Base-by-base conservation (phyloP, 139 green algal genomes). In the Chlamydomonas asymmetrica region DNA sequence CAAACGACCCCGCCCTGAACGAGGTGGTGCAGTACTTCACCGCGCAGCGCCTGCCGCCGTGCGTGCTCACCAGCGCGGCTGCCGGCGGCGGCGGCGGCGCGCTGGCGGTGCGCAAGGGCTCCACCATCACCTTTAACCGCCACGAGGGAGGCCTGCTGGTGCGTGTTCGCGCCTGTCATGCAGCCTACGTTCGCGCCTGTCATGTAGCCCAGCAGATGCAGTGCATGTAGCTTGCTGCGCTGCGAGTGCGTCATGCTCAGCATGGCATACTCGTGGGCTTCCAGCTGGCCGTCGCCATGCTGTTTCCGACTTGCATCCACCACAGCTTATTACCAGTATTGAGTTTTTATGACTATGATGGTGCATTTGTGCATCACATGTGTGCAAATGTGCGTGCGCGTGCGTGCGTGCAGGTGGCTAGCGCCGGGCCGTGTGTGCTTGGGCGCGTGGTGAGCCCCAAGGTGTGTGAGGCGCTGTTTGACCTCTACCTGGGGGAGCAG, bases 401-500 rank as follows among this genome's bases (percentile, higher is more conserved):
- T n/a, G n/a, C n/a, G n/a, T n/a, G n/a, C n/a, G n/a, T n/a, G n/a
- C n/a, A n/a, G n/a, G 56, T 56, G 69, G 63, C 25, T 8, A 52
- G 63, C 27, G 35, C 38, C 5, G 32, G 7, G 35, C 35, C 27
- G 18, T 8, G 3, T 29, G 59, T 63, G 63, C 61, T 76, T 45
- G 56, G 59, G 10, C 32, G 38, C 37, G 38, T 82, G 70, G 41
- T 34, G 13, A 85, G 79, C 27, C 56, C 73, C 0, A 68, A 79
- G 34, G 66, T 94, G 45, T 81, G 70, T 2, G 66, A 82, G 48
- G 89, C 90, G 3, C 68, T 94, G 34, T 90, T 94, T 49, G 90
- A 92, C 48, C 71, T 94, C 39, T 94, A 94, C 79, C 69, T 94
- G 27, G 90, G 88, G 0, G 79, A 88, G 16, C 63, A 88, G 57